These are phyloP conservation scores for Porogramme epimiltina DNA, from an alignment of 1,284 basidiomycete genomes.

Conservation along the genomic window DNA sequence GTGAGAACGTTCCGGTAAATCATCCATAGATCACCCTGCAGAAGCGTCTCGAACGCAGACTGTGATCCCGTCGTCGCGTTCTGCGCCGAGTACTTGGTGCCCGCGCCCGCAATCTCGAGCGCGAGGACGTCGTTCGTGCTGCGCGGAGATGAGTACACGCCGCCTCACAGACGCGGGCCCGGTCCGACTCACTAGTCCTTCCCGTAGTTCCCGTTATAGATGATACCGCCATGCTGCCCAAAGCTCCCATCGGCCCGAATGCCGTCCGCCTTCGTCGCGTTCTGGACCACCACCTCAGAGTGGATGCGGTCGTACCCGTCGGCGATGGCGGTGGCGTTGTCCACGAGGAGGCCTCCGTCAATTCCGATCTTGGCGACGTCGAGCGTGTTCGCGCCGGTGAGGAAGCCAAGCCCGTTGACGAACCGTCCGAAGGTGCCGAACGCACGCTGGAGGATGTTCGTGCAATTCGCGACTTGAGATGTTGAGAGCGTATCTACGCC, in stretches of 20 bases:
- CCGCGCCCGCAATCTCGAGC: constrained; percentile 52
- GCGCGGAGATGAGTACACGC: background rate
- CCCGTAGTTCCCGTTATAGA: constrained; percentile 70
- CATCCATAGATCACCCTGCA: constrained; percentile 66
- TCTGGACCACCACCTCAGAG: constrained; percentile 48
- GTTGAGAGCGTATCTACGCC: constrained; percentile 42
- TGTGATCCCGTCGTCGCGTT: constrained; percentile 30
- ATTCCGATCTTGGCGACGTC: constrained; percentile 61
- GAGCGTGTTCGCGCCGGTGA: constrained; percentile 65
- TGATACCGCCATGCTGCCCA: constrained; percentile 58
- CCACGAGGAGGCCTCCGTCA: constrained; percentile 48
- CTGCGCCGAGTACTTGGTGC: constrained; percentile 53
- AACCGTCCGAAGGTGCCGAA: constrained; percentile 50
- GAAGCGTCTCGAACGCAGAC: constrained; percentile 48
- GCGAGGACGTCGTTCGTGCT: constrained; percentile 55
- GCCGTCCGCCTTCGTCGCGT: constrained; percentile 51
- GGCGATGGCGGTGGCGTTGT: constrained; percentile 43
- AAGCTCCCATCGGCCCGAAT: constrained; percentile 67
- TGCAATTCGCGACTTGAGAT: constrained; percentile 48
- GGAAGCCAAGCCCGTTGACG: constrained; percentile 46
- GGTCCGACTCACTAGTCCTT: constrained; percentile 53
- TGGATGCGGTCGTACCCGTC: constrained; percentile 55
- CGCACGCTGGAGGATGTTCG: constrained; percentile 50
- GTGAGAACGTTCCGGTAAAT: constrained; percentile 60
- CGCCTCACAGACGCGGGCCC: background rate